Conservation (phyloP, 345 rosid genomes). For the Brassica incana region DNA sequence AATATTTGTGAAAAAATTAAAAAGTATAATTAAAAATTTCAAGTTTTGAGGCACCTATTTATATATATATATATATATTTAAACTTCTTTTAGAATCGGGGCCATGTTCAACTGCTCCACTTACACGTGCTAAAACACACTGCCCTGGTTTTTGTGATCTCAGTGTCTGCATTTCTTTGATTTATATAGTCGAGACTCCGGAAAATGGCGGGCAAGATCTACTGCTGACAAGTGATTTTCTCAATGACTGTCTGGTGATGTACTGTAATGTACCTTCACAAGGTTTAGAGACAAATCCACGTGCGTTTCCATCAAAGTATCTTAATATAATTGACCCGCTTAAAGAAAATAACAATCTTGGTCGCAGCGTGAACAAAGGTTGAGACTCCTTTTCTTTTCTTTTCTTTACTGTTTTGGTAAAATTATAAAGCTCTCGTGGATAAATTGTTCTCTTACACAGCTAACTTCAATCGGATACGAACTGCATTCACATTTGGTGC, state of each 20-base stretch:
- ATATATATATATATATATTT: no score
- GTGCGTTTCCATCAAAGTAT: constrained; percentile 64
- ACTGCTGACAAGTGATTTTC: constrained; percentile 64
- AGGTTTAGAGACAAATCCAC: constrained; percentile 58
- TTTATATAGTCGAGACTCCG: constrained; percentile 51
- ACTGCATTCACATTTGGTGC: constrained; percentile 92
- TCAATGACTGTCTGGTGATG: constrained; percentile 56
- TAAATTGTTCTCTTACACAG: constrained; percentile 38
- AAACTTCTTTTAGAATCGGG: no score
- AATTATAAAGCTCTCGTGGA: background rate
- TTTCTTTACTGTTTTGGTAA: background rate
- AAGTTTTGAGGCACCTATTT: no score
- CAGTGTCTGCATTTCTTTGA: constrained; percentile 16
- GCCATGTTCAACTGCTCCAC: no score
- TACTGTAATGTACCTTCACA: constrained; percentile 56
- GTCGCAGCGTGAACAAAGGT: constrained; percentile 98
- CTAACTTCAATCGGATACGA: constrained; percentile 78
- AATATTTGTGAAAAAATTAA: no score
- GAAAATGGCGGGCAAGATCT: constrained; percentile 61
- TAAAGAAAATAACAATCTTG: constrained; percentile 83
- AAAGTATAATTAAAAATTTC: background rate
- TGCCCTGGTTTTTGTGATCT: background rate
- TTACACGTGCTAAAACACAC: no score
- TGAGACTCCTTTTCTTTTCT: constrained; percentile 25
- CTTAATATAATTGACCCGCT: constrained; percentile 88